Evolutionary conservation across 202 grass and related monocot species (phyloP).

Genomic region (Alloteropsis angusta): DNA sequence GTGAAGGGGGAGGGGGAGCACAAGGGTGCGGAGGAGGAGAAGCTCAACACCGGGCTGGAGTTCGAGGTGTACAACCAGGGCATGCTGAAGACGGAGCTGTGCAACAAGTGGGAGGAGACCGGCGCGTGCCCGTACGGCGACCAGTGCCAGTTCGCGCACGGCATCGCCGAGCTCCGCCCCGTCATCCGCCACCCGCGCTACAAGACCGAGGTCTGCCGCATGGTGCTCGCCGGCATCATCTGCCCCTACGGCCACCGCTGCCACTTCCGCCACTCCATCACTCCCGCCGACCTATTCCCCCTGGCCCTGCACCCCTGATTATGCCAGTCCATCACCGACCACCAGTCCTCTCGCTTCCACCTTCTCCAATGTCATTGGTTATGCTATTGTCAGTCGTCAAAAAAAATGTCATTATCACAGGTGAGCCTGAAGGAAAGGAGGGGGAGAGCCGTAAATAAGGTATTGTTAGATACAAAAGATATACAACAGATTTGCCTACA

Average conservation of each 20-base stretch:
- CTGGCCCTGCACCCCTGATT: conserved; percentile 21
- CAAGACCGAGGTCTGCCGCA: conserved; percentile 68
- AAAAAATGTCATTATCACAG: neutral
- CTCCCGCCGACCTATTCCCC: conserved; percentile 37
- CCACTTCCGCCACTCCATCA: conserved; percentile 71
- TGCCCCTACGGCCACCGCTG: conserved; percentile 88
- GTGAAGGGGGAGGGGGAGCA: conserved; percentile 3
- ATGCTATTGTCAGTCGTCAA: neutral
- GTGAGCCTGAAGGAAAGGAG: neutral
- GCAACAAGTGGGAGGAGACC: conserved; percentile 90
- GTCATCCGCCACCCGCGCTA: conserved; percentile 83
- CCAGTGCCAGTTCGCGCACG: conserved; percentile 96
- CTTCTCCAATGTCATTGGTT: neutral
- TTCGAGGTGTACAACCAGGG: conserved; percentile 94
- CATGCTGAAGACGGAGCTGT: conserved; percentile 92
- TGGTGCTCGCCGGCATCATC: conserved; percentile 35
- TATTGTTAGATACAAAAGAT: neutral
- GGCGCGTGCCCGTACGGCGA: conserved; percentile 74
- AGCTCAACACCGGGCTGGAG: conserved; percentile 26
- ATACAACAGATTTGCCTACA: neutral
- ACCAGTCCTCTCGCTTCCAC: neutral
- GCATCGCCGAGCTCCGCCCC: conserved; percentile 81
- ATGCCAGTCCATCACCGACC: neutral
- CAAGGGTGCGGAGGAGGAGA: conserved; percentile 13
- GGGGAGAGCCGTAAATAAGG: conserved; percentile 7